A percentile compares a stretch with the other conserved stretches of the same genome.
Conservation (phyloP, 1,284 basidiomycete species). For the Inonotus hispidus region DNA sequence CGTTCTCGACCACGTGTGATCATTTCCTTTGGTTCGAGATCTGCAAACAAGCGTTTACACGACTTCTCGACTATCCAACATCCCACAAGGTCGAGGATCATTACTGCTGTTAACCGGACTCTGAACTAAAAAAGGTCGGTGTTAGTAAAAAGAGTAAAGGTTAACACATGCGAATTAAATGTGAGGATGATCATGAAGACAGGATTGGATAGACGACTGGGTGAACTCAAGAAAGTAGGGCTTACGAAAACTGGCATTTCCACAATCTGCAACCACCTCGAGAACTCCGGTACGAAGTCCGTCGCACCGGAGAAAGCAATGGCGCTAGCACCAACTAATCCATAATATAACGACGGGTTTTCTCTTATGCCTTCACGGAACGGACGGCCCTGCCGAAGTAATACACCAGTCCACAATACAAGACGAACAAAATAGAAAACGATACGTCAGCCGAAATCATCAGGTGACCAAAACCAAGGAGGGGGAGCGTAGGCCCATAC, state of each 20-base stretch:
- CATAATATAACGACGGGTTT: conserved; percentile 88
- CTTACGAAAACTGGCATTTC: conserved; percentile 78
- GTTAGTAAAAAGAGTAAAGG: too few relatives aligned
- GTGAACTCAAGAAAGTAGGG: conserved; percentile 21
- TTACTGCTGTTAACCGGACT: conserved; percentile 66
- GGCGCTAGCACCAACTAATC: conserved; percentile 77
- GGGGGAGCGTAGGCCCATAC: not conserved
- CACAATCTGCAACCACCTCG: conserved; percentile 95
- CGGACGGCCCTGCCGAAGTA: conserved; percentile 65
- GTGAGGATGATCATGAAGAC: too few relatives aligned
- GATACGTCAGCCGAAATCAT: conserved; percentile 4
- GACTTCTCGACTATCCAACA: conserved; percentile 81
- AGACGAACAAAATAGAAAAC: not conserved
- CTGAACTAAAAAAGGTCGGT: conserved; percentile 59
- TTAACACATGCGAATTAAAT: too few relatives aligned
- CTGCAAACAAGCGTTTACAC: conserved; percentile 87
- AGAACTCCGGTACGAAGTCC: conserved; percentile 93
- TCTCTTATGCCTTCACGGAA: conserved; percentile 96
- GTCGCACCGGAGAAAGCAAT: conserved; percentile 93
- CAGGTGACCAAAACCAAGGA: not conserved
- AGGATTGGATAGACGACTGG: too few relatives aligned
- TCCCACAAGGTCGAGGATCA: conserved; percentile 86
- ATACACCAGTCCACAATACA: too few relatives aligned
- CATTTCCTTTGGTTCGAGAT: conserved; percentile 81
- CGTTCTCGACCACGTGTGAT: conserved; percentile 80